A percentile compares a stretch with the other conserved stretches of the same genome.
Evolutionary conservation across 139 green algal species (phyloP).

Genomic region (Penium margaritaceum): DNA sequence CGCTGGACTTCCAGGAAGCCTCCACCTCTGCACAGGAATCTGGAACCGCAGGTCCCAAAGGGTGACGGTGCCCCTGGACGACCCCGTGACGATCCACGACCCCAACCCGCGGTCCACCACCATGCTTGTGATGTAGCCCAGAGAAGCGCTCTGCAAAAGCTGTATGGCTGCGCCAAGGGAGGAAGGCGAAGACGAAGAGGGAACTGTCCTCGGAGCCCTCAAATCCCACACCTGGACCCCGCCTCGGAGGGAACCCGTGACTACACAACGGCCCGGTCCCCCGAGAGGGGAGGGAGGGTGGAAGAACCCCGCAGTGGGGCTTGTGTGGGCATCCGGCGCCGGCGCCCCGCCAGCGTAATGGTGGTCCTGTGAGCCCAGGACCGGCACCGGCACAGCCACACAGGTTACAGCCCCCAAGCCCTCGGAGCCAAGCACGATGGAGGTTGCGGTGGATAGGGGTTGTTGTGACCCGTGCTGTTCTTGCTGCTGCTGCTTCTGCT

Average conservation of each 20-base stretch:
- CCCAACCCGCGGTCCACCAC: background rate
- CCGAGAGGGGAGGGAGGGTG: background rate
- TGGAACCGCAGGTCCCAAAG: slow-evolving; percentile 46
- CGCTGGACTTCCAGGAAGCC: too few relatives aligned
- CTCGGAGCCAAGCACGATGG: too few relatives aligned
- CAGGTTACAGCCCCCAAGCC: too few relatives aligned
- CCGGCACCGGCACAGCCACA: background rate
- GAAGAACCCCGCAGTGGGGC: background rate
- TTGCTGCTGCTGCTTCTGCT: too few relatives aligned
- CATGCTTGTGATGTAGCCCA: slow-evolving; percentile 5
- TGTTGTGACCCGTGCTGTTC: too few relatives aligned
- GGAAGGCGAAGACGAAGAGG: background rate
- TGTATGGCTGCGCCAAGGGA: background rate
- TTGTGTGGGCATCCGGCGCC: slow-evolving; percentile 3
- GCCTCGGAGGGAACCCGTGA: slow-evolving; percentile 19
- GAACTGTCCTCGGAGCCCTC: slow-evolving; percentile 5
- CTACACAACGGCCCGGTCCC: background rate
- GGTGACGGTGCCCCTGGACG: slow-evolving; percentile 30
- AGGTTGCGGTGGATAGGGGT: too few relatives aligned
- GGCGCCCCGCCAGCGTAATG: slow-evolving; percentile 19
- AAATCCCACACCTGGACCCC: slow-evolving; percentile 39
- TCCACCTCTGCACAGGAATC: too few relatives aligned
- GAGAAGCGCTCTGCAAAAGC: too few relatives aligned
- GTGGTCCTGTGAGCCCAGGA: too few relatives aligned
- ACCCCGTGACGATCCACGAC: slow-evolving; percentile 31